Percentiles rank a stretch among this genome's conserved stretches.
Evolutionary conservation across 108 stramenopile species (phyloP).

Genomic region (Cylindrotheca closterium): DNA sequence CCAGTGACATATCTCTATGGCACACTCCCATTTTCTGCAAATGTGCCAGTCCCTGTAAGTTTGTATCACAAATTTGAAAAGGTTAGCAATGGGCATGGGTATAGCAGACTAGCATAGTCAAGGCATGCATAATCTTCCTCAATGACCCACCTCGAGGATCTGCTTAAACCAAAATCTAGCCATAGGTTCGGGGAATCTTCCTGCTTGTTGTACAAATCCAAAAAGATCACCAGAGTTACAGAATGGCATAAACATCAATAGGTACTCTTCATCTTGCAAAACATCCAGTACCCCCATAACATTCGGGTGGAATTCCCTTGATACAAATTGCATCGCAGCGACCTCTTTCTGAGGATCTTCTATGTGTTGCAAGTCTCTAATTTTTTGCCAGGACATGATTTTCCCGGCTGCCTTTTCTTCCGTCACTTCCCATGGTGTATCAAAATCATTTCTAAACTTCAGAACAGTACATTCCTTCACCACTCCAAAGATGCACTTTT

Average conservation of each 20-base stretch:
- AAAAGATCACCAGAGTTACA: constrained; percentile 90
- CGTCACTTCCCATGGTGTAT: constrained; percentile 75
- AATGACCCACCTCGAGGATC: constrained; percentile 60
- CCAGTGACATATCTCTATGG: constrained; percentile 77
- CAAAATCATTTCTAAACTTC: constrained; percentile 47
- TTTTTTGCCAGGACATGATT: constrained; percentile 71
- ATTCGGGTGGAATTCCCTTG: constrained; percentile 56
- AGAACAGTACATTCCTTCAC: constrained; percentile 75
- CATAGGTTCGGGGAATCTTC: constrained; percentile 62
- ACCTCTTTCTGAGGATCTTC: constrained; percentile 92
- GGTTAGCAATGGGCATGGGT: neutral
- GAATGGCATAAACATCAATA: constrained; percentile 83
- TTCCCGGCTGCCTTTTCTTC: constrained; percentile 67
- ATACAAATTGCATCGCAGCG: constrained; percentile 83
- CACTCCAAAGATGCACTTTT: constrained; percentile 80
- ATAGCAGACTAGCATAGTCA: neutral
- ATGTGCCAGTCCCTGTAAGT: constrained; percentile 57
- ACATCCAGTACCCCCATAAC: constrained; percentile 78
- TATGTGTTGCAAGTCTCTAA: constrained; percentile 47
- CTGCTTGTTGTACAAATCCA: constrained; percentile 61
- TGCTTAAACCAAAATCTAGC: constrained; percentile 74
- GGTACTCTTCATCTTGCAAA: constrained; percentile 84
- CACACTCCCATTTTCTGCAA: constrained; percentile 64
- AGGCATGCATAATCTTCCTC: neutral
- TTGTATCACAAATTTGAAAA: neutral